Evolutionary conservation across 192 early-diverging fungal genomes (phyloP).

Genomic region (Allomyces macrogynus): DNA sequence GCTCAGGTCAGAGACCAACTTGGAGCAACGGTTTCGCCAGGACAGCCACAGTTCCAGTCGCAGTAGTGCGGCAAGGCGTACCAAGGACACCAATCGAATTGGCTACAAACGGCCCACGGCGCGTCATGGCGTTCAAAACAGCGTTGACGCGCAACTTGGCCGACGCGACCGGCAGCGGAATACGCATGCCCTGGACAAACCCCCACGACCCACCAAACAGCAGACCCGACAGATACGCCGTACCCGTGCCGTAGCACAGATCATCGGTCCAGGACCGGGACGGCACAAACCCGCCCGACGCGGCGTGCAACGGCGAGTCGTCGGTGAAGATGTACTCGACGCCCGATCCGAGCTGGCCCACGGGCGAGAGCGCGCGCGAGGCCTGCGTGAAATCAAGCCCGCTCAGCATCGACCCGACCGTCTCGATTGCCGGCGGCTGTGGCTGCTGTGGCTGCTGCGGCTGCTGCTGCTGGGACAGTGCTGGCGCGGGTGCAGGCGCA

Average conservation of each 20-base stretch:
- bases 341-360: background rate
- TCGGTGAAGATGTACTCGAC: background rate
- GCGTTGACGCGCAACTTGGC: conserved; percentile 63
- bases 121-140: conserved; percentile 58
- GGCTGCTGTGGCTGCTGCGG: background rate
- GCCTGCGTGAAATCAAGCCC: background rate
- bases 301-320: conserved; percentile 10
- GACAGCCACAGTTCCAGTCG: too few relatives aligned
- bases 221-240: conserved; percentile 53
- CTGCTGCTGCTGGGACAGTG: too few relatives aligned
- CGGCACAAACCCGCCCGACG: conserved; percentile 33
- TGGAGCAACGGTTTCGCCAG: background rate
- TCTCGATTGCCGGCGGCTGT: background rate
- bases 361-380: background rate
- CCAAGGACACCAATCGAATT: conserved; percentile 58
- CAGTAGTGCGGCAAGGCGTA: too few relatives aligned
- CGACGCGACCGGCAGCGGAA: conserved; percentile 22
- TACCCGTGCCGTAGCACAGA: conserved; percentile 65
- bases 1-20: background rate
- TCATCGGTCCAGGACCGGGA: conserved; percentile 60
- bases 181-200: conserved; percentile 49
- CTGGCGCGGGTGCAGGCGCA: background rate
- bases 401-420: background rate
- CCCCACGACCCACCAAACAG: conserved; percentile 51
- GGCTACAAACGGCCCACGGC: conserved; percentile 60